These are phyloP conservation scores for Magnolia kwangsiensis DNA, from an alignment of 164 flowering plant species.

Conservation along the genomic window DNA sequence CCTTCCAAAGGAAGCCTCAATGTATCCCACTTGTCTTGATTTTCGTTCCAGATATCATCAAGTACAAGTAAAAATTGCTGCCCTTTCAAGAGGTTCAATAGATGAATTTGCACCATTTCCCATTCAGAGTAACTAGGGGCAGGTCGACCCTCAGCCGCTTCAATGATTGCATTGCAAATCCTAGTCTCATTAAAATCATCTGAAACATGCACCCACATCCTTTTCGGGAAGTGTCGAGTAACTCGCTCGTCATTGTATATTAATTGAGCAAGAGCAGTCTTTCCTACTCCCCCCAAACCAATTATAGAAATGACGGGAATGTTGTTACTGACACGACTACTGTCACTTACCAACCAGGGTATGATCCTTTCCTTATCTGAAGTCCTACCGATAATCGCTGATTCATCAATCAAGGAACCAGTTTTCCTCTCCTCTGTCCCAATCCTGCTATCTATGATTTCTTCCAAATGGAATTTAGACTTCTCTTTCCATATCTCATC, in stretches of 20 bases:
- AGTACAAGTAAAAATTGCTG: neutral
- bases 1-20: neutral
- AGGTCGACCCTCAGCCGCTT: neutral
- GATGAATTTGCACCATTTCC: neutral
- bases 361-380: neutral
- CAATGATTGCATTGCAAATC: neutral
- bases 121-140: neutral
- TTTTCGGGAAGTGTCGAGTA: neutral
- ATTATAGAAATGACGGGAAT: neutral
- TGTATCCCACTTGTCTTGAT: neutral
- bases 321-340: neutral
- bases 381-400: neutral
- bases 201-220: conserved; percentile 5
- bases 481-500: neutral
- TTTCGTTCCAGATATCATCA: neutral
- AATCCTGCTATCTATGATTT: neutral
- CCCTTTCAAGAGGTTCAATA: neutral
- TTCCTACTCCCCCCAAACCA: conserved; percentile 4
- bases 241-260: conserved; percentile 5
- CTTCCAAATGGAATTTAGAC: neutral
- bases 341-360: neutral
- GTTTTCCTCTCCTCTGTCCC: neutral
- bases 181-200: conserved; percentile 1
- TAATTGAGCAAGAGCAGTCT: conserved; percentile 3
- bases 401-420: conserved; percentile 1